Evolutionary conservation across 2,329 filamentous ascomycete genomes (phyloP), one percentile per base, ranked within the genome.

Genomic region (Diaporthe eres): DNA sequence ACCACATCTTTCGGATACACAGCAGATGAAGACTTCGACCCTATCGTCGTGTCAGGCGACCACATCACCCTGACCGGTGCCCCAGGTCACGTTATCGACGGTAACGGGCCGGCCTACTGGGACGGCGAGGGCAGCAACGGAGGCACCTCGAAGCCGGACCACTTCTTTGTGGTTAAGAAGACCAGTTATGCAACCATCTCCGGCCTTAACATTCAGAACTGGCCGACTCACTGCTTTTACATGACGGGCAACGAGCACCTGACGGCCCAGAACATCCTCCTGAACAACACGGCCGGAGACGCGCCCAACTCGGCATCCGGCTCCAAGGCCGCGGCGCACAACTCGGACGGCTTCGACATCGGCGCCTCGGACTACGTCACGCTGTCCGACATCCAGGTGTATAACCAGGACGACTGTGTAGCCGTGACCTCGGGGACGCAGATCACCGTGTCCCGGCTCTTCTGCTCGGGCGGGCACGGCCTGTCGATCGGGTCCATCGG

Each of bases 371-470:
- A 80, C 31, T 85, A 85, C 55, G 84, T 92, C 34, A 86, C 84
- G 75, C 91, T 92, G 77, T 85, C 84, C 25, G 87, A 87, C 51
- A 88, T 89, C 55, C 85, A 84, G 47, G 85, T 92, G 73, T 86
- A 89, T 80, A 92, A 92, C 84, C 90, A 92, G 82, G 90, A 92
- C 75, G 90, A 92, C 80, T 92, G 90, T 78, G 84, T 92, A 10
- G 90, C 90, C 37, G 80, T 90, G 77, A 92, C 91, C 84, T 90
- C 88, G 3, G 88, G 87, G 1, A 85, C 82, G 39, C 82, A 87
- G 79, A 88, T 89, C 77, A 85, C 83, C 70, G 88, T 89, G 81
- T 85, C 82, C 31, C 83, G 81, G 57, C 83, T 86, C 10, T 81
- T 82, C 79, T 89, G 87, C 83, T 85, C 81, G 34, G 85, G 85